phyloP scores from a whole-genome alignment of 2,329 filamentous ascomycete genomes.

The Fusarium sambucinum region DNA sequence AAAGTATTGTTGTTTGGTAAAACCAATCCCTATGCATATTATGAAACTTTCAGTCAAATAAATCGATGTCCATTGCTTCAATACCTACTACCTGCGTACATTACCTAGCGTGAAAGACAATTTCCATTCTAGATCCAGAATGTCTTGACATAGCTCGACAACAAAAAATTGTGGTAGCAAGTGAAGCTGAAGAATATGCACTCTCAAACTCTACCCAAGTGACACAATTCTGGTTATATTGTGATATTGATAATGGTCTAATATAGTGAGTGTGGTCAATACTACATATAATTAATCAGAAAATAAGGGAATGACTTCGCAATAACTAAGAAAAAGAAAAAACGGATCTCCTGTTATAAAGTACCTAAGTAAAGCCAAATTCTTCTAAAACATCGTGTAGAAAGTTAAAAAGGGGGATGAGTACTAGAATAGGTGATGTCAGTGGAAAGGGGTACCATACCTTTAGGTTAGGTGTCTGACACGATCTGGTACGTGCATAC shows the following conservation, averaged over 20 bases:
- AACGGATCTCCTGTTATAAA: not conserved
- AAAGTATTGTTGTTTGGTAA: not conserved
- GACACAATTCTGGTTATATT: not conserved
- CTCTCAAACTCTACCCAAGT: not conserved
- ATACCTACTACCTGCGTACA: not conserved
- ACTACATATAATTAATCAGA: not conserved
- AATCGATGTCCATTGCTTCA: no score
- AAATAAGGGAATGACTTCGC: not conserved
- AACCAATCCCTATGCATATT: not conserved
- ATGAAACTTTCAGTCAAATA: not conserved
- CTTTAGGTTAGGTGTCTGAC: no score
- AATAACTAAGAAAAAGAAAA: not conserved
- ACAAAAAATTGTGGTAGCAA: not conserved
- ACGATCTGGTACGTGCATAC: conserved; percentile 41
- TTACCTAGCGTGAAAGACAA: not conserved
- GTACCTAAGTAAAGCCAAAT: not conserved
- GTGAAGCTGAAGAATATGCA: not conserved
- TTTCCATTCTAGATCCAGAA: not conserved
- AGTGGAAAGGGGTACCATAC: not conserved
- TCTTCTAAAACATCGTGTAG: not conserved
- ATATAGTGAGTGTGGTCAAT: not conserved
- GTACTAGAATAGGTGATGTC: no score
- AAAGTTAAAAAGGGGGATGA: not conserved
- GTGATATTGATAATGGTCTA: not conserved
- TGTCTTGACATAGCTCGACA: not conserved